Evolutionary conservation across 257 asterid genomes (phyloP).

Genomic region (Scutellaria barbata): DNA sequence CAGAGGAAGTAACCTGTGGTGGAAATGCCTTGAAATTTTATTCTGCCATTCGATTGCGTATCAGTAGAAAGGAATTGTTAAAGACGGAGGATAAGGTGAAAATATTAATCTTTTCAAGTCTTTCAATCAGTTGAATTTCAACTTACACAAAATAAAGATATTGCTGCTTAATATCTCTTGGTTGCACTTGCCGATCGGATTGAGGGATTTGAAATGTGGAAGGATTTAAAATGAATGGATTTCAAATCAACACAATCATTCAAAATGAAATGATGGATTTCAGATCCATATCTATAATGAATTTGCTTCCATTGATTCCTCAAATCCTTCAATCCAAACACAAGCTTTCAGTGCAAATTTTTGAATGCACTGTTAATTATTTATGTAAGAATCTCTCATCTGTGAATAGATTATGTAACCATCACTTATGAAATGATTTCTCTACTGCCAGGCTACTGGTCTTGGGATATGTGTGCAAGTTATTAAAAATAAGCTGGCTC

Average conservation of each 20-base stretch:
- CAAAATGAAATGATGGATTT: no score
- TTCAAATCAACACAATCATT: no score
- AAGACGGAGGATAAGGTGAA: conserved; percentile 63
- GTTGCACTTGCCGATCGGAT: no score
- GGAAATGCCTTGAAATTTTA: conserved; percentile 95
- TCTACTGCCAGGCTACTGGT: conserved; percentile 71
- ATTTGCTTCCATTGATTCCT: no score
- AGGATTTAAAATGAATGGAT: no score
- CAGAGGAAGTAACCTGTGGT: conserved; percentile 89
- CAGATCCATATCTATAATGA: no score
- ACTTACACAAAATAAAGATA: neutral
- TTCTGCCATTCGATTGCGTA: conserved; percentile 88
- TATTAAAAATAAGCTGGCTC: conserved; percentile 88
- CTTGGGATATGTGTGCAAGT: conserved; percentile 80
- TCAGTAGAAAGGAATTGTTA: conserved; percentile 73
- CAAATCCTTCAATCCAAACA: no score
- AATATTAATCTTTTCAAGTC: neutral
- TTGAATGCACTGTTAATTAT: neutral
- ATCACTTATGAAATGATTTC: neutral
- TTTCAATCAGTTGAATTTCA: neutral
- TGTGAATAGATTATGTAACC: neutral
- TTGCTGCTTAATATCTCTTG: no score
- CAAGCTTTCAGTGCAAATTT: no score
- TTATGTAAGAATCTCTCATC: neutral
- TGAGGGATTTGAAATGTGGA: no score